A percentile compares a stretch with the other conserved stretches of the same genome.
Evolutionary conservation across 495 filamentous ascomycete species (phyloP).

Genomic region (Annulohypoxylon nitens): DNA sequence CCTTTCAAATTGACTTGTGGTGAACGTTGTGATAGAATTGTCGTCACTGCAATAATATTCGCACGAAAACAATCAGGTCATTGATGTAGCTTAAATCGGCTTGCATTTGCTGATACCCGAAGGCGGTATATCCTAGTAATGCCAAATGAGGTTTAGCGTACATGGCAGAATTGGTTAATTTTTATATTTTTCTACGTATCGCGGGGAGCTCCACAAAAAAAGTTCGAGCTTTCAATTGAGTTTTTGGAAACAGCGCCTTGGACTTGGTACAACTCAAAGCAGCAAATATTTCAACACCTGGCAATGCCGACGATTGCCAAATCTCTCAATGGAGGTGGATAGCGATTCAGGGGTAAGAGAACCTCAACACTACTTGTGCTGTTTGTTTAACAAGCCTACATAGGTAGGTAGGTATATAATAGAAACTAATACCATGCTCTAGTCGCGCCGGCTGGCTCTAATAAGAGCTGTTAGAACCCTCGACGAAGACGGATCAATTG

Average conservation of each 20-base stretch:
- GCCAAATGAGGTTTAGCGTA: slow-evolving; percentile 31
- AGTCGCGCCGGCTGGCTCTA: slow-evolving; percentile 49
- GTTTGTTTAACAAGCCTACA: not conserved
- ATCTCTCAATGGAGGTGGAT: slow-evolving; percentile 49
- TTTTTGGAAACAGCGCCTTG: slow-evolving; percentile 2
- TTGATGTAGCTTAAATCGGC: slow-evolving; percentile 28
- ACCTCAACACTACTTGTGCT: not conserved
- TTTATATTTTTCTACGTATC: slow-evolving; percentile 39
- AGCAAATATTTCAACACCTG: slow-evolving; percentile 8
- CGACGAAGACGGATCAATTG: slow-evolving; percentile 55
- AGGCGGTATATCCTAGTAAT: slow-evolving; percentile 51
- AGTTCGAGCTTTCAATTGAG: slow-evolving; percentile 36
- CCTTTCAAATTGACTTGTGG: slow-evolving; percentile 19
- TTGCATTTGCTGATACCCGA: slow-evolving; percentile 45
- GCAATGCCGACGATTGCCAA: slow-evolving; percentile 41
- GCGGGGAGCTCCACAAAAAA: slow-evolving; percentile 49
- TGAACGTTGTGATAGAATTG: slow-evolving; percentile 19
- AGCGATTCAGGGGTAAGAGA: slow-evolving; percentile 35
- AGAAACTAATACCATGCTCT: slow-evolving; percentile 30
- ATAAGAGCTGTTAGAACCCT: slow-evolving; percentile 53
- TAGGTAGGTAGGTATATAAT: not conserved
- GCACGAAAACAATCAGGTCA: slow-evolving; percentile 33
- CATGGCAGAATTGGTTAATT: slow-evolving; percentile 57
- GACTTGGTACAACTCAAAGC: slow-evolving; percentile 5
- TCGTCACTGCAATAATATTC: slow-evolving; percentile 26